phyloP scores from a whole-genome alignment of 2,329 filamentous ascomycete species.

The Fusarium setosum region DNA sequence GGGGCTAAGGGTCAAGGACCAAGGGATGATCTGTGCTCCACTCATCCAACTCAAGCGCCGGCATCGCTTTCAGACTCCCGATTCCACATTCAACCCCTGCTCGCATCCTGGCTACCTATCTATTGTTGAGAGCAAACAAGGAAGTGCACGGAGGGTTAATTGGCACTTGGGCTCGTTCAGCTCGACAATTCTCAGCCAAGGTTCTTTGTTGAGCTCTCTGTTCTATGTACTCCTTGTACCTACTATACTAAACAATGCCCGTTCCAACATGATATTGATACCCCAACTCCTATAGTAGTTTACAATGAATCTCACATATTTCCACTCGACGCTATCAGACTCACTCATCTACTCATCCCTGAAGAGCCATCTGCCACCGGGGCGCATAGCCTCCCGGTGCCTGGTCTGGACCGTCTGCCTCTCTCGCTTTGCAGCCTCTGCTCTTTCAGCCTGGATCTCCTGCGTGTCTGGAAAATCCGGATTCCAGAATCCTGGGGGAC shows the following conservation, averaged over 20 bases:
- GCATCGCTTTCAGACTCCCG: conserved; percentile 21
- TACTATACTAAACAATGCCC: neutral
- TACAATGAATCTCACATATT: neutral
- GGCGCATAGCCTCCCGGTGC: conserved; percentile 83
- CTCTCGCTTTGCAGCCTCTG: conserved; percentile 73
- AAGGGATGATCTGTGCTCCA: conserved; percentile 19
- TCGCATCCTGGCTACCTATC: neutral
- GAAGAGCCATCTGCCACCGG: conserved; percentile 82
- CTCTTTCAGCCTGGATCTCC: conserved; percentile 74
- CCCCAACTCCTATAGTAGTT: conserved; percentile 4
- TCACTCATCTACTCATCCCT: conserved; percentile 77
- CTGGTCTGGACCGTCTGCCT: conserved; percentile 75
- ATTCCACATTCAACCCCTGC: conserved; percentile 1
- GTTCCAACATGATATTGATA: neutral
- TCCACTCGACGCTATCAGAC: too few species aligned
- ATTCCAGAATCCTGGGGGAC: conserved; percentile 91
- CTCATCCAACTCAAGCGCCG: conserved; percentile 19
- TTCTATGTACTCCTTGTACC: neutral
- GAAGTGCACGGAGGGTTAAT: neutral
- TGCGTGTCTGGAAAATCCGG: conserved; percentile 91
- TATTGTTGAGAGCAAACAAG: neutral
- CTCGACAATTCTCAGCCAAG: neutral
- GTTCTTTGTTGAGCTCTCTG: neutral
- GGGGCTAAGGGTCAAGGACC: conserved; percentile 4
- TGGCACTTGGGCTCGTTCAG: neutral